Evolutionary conservation across 352 stramenopile species (phyloP).

Genomic region (Phytophthora pistaciae): DNA sequence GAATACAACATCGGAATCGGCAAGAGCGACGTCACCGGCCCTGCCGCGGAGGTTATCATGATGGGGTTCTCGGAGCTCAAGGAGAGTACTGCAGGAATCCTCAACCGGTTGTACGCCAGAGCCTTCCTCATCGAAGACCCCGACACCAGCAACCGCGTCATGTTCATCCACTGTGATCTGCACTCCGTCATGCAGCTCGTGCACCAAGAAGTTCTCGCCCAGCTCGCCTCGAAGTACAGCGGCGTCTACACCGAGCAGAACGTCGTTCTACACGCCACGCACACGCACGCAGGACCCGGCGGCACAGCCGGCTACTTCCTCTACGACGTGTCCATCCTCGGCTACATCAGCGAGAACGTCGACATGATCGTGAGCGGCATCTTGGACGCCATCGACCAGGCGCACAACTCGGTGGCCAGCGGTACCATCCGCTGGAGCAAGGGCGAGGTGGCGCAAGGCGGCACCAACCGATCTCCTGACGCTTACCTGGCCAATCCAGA

Average conservation of each 20-base stretch:
- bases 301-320: conserved; percentile 84
- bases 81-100: conserved; percentile 60
- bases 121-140: conserved; percentile 68
- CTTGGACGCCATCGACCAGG: conserved; percentile 50
- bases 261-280: conserved; percentile 80
- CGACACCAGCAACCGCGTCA: conserved; percentile 36
- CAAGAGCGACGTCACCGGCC: conserved; percentile 71
- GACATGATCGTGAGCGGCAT: neutral
- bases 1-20: conserved; percentile 59
- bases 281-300: conserved; percentile 82
- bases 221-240: conserved; percentile 48
- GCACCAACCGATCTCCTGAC: conserved; percentile 79
- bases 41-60: conserved; percentile 65
- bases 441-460: conserved; percentile 40
- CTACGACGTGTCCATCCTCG: conserved; percentile 67
- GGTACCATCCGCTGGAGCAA: conserved; percentile 56
- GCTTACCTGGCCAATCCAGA: conserved; percentile 44
- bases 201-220: conserved; percentile 57
- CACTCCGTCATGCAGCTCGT: conserved; percentile 59
- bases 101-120: conserved; percentile 70
- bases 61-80: conserved; percentile 63
- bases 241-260: conserved; percentile 72
- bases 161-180: conserved; percentile 65
- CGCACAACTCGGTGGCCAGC: conserved; percentile 60
- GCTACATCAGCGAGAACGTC: conserved; percentile 35